Conservation (phyloP, 23 red algal genomes). For the Agarophyton chilense region DNA sequence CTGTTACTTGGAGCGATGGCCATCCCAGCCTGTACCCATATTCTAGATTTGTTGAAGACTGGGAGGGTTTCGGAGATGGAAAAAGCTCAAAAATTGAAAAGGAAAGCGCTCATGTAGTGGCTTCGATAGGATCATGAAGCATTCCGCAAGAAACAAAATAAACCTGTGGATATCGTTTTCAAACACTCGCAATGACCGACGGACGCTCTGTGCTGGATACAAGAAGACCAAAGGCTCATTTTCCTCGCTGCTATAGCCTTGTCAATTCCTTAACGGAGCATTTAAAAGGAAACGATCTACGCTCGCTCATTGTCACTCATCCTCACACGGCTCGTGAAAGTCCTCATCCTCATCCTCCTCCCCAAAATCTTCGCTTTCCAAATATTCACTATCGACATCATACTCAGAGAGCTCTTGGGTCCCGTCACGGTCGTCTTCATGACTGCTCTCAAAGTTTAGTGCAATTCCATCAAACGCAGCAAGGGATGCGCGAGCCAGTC, state of each 20-base stretch:
- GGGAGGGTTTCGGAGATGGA: background rate
- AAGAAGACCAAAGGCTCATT: too few species aligned
- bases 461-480: conserved; percentile 22
- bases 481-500: conserved; percentile 20
- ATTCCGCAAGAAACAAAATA: background rate
- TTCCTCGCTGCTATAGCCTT: background rate
- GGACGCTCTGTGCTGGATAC: too few species aligned
- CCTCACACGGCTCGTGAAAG: background rate
- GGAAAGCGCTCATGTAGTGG: background rate
- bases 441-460: background rate
- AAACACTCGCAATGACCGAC: too few species aligned
- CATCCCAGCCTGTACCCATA: conserved; percentile 94
- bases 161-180: too few species aligned
- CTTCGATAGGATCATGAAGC: background rate
- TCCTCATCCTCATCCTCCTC: background rate
- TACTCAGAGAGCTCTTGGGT: background rate
- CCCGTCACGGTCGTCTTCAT: background rate
- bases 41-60: conserved; percentile 71
- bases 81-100: background rate
- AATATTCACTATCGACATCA: background rate
- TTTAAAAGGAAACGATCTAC: background rate
- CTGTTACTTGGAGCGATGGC: conserved; percentile 88
- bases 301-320: background rate
- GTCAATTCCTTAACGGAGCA: background rate
- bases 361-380: background rate